Conservation (phyloP, 345 rosid species). For the Theobroma cacao region DNA sequence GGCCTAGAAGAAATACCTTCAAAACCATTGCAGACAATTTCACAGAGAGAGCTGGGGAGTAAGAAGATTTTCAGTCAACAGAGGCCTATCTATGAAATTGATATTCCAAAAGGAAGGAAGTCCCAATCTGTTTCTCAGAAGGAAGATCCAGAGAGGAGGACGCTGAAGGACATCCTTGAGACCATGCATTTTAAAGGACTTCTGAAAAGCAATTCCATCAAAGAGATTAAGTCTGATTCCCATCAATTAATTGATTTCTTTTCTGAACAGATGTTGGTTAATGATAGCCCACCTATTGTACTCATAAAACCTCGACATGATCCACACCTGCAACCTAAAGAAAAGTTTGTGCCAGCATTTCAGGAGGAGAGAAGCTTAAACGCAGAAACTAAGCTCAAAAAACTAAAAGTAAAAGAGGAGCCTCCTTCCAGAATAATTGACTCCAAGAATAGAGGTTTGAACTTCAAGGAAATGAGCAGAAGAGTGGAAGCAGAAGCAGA, state of each 20-base stretch:
- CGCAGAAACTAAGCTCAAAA: conserved; percentile 18
- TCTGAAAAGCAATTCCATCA: conserved; percentile 28
- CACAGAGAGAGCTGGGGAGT: conserved; percentile 23
- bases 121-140: conserved; percentile 22
- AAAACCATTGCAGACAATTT: conserved; percentile 26
- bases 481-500: conserved; percentile 28
- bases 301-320: conserved; percentile 54
- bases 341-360: conserved; percentile 17
- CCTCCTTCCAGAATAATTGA: conserved; percentile 28
- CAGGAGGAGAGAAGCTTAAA: conserved; percentile 19
- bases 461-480: conserved; percentile 8
- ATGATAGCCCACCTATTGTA: conserved; percentile 47
- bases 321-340: conserved; percentile 25
- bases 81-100: conserved; percentile 31
- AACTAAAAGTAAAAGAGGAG: conserved; percentile 24
- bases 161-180: conserved; percentile 49
- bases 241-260: conserved; percentile 20
- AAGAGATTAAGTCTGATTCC: conserved; percentile 12
- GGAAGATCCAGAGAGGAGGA: conserved; percentile 27
- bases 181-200: conserved; percentile 43
- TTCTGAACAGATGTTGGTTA: conserved; percentile 23
- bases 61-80: conserved; percentile 21
- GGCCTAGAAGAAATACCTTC: conserved; percentile 70
- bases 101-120: conserved; percentile 36
- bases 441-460: conserved; percentile 26